Evolutionary conservation across 805 yeast species (phyloP).

Genomic region (Wickerhamiella azyma): DNA sequence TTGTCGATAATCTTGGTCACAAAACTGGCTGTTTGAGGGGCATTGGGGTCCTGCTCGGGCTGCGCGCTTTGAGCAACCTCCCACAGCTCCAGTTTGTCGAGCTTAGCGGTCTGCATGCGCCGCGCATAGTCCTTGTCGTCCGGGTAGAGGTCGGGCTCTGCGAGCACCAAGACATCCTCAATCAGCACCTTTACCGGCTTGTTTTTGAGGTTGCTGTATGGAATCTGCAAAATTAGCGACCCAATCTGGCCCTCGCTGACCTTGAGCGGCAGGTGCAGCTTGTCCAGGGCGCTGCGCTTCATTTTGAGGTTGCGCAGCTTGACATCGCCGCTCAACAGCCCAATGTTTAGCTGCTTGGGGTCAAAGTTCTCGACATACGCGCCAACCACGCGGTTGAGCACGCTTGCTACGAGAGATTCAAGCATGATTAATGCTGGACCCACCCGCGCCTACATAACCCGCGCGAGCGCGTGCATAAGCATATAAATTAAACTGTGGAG

Average conservation of each 20-base stretch:
- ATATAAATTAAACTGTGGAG: no score
- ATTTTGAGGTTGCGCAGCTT: constrained; percentile 62
- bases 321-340: constrained; percentile 97
- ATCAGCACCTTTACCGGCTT: constrained; percentile 82
- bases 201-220: constrained; percentile 89
- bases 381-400: constrained; percentile 30
- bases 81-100: constrained; percentile 52
- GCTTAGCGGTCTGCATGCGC: constrained; percentile 50
- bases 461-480: no score
- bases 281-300: constrained; percentile 80
- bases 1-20: constrained; percentile 87
- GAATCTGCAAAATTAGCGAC: constrained; percentile 76
- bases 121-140: constrained; percentile 46
- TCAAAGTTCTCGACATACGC: constrained; percentile 85
- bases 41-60: constrained; percentile 22
- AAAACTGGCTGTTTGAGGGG: constrained; percentile 32
- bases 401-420: constrained; percentile 32
- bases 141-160: constrained; percentile 54
- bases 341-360: constrained; percentile 86
- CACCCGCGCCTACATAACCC: no score
- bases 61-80: constrained; percentile 27
- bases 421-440: constrained; percentile 21
- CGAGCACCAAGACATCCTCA: constrained; percentile 75
- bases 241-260: constrained; percentile 86
- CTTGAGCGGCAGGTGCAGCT: constrained; percentile 71